Evolutionary conservation across 192 early-diverging fungal genomes (phyloP), one percentile per base, ranked within the genome.

Genomic region (Chytriomyces sp.): DNA sequence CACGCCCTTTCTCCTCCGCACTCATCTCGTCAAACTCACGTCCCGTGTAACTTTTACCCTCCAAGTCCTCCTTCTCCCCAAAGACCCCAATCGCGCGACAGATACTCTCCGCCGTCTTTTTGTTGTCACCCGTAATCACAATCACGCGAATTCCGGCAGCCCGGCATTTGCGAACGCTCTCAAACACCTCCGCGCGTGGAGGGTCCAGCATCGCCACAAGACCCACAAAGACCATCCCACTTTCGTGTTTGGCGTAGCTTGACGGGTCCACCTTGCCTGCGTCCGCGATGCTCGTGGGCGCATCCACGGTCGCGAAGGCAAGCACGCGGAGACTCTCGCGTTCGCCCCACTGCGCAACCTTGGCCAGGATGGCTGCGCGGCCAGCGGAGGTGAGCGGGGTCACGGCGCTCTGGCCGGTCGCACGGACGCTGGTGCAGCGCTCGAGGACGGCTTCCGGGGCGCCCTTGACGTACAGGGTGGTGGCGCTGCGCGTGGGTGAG

Each of bases 61-160:
- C 75, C 37, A 92, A 63, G 72, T 92, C 86, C 54, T 92, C 89
- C 40, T 63, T 52, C 40, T 83, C 77, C n/a, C 78, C 72, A 72
- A 99, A 94, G 0, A 99, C 91, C 52, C 98, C 98, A 83, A 99
- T 97, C 72, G 90, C 83, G 65, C 92, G 90, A 78, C 94, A 96
- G 73, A 99, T 96, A 63, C 92, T 86, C 82, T 98, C 95, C 53
- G 96, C 96, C 3, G 96, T 99, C 77, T 93, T 91, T 82, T 93
- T 92, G 83, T 96, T 93, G 83, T 99, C 96, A 75, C 96, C 98
- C 32, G 96, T 99, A 75, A 98, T 96, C 25, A 99, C 93, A 77
- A 98, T 93, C 22, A 99, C 98, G 49, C 96, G 89, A 68, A 99
- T 98, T 59, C 98, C 98, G 32, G 98, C 98, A 54, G 88, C 89